Base-by-base conservation (phyloP, 2,329 filamentous ascomycete species). In the Colletotrichum tanaceti region DNA sequence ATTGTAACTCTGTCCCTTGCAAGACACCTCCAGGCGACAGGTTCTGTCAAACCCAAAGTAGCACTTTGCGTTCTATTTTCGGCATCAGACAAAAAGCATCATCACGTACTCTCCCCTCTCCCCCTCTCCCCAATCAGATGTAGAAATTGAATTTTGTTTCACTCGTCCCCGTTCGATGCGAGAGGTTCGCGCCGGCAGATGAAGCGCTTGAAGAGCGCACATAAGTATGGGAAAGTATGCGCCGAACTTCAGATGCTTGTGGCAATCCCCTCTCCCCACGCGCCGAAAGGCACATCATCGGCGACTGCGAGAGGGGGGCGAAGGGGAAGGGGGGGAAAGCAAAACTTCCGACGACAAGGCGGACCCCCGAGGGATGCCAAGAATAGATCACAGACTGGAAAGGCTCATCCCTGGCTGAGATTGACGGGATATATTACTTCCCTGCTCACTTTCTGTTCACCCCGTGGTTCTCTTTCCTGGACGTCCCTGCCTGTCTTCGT, bases 311-410 rank as follows among this genome's bases (percentile, higher is more conserved):
- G 24, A 32, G 28, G 9, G 28, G 9, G 28, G 28, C 7, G 28
- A 32, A 32, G 28, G 9, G 9, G 28, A 9, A 32, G 1, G 28
- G 1, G 28, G 49, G 49, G n/a, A 11, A 18, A 1, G 9, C 4
- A 18, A 35, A n/a, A 52, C 28, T 52, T 52, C 28, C 49, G 49
- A 52, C 49, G 49, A 52, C 49, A 20, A 28, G 49, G 35, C 35
- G 24, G 28, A 7, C 28, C 28, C 49, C 10, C 9, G 47, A 14
- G 24, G 18, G 28, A 20, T 35, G 49, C 49, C 49, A 32, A 52
- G 49, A 52, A 52, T 52, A 52, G 49, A 52, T 20, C 49, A 5
- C 9, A 24, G n/a, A 35, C 49, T 28, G 24, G 35, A 52, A 52
- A 35, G 18, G 16, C 14, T 35, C 1, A n/a, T 20, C 7, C 3